These are phyloP conservation scores for Debaryomyces fabryi DNA, from an alignment of 1,139 yeast genomes.

Conservation along the genomic window DNA sequence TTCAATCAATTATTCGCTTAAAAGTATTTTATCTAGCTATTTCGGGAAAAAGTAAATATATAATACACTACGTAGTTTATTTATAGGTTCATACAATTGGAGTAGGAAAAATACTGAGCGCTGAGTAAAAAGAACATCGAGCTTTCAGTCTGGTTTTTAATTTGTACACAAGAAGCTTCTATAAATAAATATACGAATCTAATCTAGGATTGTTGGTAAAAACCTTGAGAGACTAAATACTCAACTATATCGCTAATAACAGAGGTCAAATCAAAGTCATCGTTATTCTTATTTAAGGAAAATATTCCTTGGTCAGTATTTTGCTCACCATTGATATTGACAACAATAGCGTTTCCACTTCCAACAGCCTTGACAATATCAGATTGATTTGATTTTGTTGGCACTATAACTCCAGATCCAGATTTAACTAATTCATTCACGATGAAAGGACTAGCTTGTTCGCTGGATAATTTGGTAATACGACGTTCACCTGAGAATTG, in stretches of 20 bases:
- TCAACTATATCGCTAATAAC: constrained; percentile 73
- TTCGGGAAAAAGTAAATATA: too few relatives aligned
- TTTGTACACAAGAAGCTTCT: neutral
- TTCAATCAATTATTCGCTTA: too few relatives aligned
- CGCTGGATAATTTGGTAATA: constrained; percentile 65
- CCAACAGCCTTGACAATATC: constrained; percentile 52
- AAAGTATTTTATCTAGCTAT: too few relatives aligned
- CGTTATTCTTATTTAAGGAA: constrained; percentile 13
- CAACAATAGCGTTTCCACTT: constrained; percentile 33
- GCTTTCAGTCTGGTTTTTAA: neutral
- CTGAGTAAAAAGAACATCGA: too few relatives aligned
- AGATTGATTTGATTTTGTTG: constrained; percentile 33
- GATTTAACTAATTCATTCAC: constrained; percentile 84
- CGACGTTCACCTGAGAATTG: constrained; percentile 88
- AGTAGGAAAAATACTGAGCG: too few relatives aligned
- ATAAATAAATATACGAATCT: constrained; percentile 18
- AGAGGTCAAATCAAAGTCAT: constrained; percentile 31
- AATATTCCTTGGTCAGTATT: constrained; percentile 15
- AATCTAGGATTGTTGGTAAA: constrained; percentile 32
- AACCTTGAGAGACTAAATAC: constrained; percentile 79
- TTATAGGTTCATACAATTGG: neutral
- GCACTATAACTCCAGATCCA: constrained; percentile 86
- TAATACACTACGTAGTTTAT: neutral
- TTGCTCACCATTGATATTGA: constrained; percentile 21
- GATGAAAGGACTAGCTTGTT: constrained; percentile 57